These are phyloP conservation scores for Lipomyces chichibuensis DNA, from an alignment of 805 yeast species.

Conservation along the genomic window DNA sequence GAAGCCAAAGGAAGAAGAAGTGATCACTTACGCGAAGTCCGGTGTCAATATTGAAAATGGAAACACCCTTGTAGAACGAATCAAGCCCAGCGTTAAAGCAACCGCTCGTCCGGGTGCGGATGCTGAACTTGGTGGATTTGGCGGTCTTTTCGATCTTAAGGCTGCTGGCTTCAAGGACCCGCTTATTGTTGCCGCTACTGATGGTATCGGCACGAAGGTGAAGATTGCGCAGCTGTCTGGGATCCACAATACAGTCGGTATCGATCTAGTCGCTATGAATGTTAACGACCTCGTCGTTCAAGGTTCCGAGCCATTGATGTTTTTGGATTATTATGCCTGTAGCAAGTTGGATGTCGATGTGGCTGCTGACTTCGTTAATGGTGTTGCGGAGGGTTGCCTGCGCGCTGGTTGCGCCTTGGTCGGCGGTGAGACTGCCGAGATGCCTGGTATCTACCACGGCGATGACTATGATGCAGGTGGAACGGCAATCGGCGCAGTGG, in stretches of 20 bases:
- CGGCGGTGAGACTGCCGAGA: conserved; percentile 99
- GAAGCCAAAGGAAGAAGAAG: conserved; percentile 37
- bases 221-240: conserved; percentile 88
- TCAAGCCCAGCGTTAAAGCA: conserved; percentile 86
- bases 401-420: conserved; percentile 96
- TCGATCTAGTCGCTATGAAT: conserved; percentile 98
- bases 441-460: conserved; percentile 97
- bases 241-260: conserved; percentile 96
- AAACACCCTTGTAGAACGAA: conserved; percentile 82
- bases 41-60: conserved; percentile 99
- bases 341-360: conserved; percentile 83
- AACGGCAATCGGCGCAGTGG: conserved; percentile 96
- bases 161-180: conserved; percentile 81
- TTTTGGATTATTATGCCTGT: conserved; percentile 94
- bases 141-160: conserved; percentile 90
- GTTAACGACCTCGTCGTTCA: conserved; percentile 97
- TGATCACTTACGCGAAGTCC: conserved; percentile 87
- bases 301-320: conserved; percentile 97
- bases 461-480: conserved; percentile 98
- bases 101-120: conserved; percentile 96
- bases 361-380: conserved; percentile 86
- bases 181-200: conserved; percentile 93
- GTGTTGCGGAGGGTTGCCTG: conserved; percentile 96
- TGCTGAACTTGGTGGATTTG: conserved; percentile 98
- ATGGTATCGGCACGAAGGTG: conserved; percentile 98